Evolutionary conservation across 345 rosid species (phyloP).

Genomic region (Turritis glabra): DNA sequence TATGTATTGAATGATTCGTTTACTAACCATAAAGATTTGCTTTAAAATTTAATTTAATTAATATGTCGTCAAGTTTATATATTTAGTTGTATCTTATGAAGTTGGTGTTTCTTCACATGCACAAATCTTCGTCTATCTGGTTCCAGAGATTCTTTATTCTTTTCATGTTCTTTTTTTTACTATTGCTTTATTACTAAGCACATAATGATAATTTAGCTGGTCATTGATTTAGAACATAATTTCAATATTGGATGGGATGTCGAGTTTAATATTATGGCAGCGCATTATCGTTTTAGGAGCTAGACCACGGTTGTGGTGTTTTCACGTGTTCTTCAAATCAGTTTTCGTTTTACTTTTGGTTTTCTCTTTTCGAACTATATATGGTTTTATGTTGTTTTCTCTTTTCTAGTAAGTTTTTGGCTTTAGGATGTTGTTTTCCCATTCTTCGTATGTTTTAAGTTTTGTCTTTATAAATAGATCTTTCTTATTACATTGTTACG

Average conservation of each 20-base stretch:
- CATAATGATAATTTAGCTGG: background rate
- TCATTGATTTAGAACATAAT: background rate
- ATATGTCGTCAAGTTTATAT: background rate
- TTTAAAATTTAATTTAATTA: background rate
- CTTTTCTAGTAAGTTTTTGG: no score
- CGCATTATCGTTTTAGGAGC: background rate
- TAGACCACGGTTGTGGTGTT: background rate
- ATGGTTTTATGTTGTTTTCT: no score
- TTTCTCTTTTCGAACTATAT: no score
- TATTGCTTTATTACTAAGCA: background rate
- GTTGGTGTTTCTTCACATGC: conserved; percentile 41
- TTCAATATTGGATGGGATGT: background rate
- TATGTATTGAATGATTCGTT: conserved; percentile 34
- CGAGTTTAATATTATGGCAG: background rate
- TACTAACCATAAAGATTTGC: conserved; percentile 26
- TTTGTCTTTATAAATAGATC: no score
- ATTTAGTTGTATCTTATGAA: conserved; percentile 25
- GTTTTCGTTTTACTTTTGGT: no score
- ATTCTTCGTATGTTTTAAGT: no score
- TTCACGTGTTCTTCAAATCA: background rate
- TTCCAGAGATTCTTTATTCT: conserved; percentile 1
- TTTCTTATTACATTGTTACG: no score
- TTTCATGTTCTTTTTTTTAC: background rate
- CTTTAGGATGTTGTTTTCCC: no score
- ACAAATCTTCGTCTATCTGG: conserved; percentile 14